These are phyloP conservation scores for Spinellus fusiger DNA, from an alignment of 192 early-diverging fungal species.

Conservation along the genomic window DNA sequence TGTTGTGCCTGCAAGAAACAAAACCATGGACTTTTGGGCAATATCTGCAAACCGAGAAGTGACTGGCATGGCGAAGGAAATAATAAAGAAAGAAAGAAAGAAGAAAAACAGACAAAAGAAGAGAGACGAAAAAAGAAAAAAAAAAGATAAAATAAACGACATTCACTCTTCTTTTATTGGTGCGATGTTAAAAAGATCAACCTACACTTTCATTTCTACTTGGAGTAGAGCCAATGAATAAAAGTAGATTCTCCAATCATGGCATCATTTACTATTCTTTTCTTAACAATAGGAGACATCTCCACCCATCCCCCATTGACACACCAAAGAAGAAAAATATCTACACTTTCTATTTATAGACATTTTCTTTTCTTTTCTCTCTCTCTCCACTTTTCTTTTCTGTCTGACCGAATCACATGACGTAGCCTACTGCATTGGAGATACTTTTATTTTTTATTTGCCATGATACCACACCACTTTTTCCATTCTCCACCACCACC, in stretches of 20 bases:
- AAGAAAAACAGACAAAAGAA: not conserved
- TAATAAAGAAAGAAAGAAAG: not conserved
- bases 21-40: constrained; percentile 31
- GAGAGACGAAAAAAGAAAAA: not conserved
- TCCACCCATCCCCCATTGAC: no score
- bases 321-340: no score
- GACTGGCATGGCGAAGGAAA: constrained; percentile 9
- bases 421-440: no score
- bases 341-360: no score
- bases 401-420: not conserved
- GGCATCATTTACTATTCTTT: no score
- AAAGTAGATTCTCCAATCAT: no score
- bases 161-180: not conserved
- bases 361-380: not conserved
- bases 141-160: not conserved
- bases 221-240: no score
- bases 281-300: not conserved
- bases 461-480: no score
- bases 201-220: no score
- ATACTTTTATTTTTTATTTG: no score
- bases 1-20: constrained; percentile 30
- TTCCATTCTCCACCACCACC: no score
- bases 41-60: constrained; percentile 23
- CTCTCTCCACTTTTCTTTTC: not conserved
- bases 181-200: not conserved